Percentiles rank a stretch among this genome's conserved stretches.
phyloP scores from a whole-genome alignment of 2,329 filamentous ascomycete species.

The Aspergillus sp. region DNA sequence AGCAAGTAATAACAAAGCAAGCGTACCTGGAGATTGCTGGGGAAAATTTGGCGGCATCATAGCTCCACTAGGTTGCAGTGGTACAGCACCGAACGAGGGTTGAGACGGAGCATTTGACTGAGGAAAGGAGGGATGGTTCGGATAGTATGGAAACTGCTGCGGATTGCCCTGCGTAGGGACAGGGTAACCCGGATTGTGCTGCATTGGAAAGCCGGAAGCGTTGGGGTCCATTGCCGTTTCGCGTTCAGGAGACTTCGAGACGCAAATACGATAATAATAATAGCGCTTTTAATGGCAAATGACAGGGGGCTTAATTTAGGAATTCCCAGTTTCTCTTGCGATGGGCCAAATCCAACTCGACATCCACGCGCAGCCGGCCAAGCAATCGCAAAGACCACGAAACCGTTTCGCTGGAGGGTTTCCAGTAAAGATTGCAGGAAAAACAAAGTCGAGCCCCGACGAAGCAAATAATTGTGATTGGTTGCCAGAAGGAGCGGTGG shows the following conservation, averaged over 20 bases:
- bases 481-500: slow-evolving; percentile 2
- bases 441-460: slow-evolving; percentile 1
- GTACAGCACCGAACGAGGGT: slow-evolving; percentile 36
- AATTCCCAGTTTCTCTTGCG: neutral
- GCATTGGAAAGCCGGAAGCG: slow-evolving; percentile 28
- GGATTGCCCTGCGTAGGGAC: slow-evolving; percentile 31
- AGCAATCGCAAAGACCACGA: neutral
- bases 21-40: slow-evolving; percentile 38
- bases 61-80: slow-evolving; percentile 38
- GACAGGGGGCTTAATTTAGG: slow-evolving; percentile 3
- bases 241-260: neutral
- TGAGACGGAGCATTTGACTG: slow-evolving; percentile 34
- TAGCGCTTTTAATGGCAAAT: slow-evolving; percentile 3
- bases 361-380: neutral
- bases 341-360: neutral
- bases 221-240: slow-evolving; percentile 31
- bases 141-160: slow-evolving; percentile 38
- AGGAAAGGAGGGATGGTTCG: slow-evolving; percentile 33
- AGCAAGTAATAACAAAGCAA: slow-evolving; percentile 8
- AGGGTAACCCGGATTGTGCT: slow-evolving; percentile 33
- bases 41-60: slow-evolving; percentile 40
- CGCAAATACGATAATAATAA: slow-evolving; percentile 9
- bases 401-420: neutral
- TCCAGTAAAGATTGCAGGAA: slow-evolving; percentile 7
- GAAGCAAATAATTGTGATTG: slow-evolving; percentile 10